Base-by-base conservation (phyloP, 805 yeast species). In the Clavispora santaluciae region DNA sequence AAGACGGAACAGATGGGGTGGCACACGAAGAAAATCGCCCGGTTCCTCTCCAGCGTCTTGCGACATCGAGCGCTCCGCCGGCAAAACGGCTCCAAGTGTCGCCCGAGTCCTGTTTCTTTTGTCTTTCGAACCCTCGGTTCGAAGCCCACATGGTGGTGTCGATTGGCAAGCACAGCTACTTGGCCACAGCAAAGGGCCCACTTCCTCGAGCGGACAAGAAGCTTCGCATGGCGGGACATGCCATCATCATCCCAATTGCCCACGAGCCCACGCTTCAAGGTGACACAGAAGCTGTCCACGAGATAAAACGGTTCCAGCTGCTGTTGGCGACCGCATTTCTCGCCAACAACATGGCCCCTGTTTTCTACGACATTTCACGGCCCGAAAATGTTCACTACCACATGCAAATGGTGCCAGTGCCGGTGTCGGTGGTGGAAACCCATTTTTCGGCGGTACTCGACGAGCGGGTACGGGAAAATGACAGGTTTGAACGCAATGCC, bases 111-210 rank as follows among this genome's bases (percentile, higher is more conserved):
- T 89, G 97, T 56, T 89, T 86, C 61, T 86, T 89, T 55, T 89
- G 96, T 57, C 71, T 89, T 15, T 78, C 91, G 1, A 87, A 86
- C 53, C 85, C 95, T 0, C 74, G 80, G 11, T 72, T 85, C 6
- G 90, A 83, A 48, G 70, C 85, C 2, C 95, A 88, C 58, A 79
- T 90, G 83, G 77, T 89, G 10, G 72, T 88, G 1, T 76, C 93
- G 0, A 83, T 90, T 39, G 91, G 86, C 0, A 72, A 73, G 10
- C 66, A 68, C 35, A 63, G 79, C 0, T 89, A 88, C 56, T 38
- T 89, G 42, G 82, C 96, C 0, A 70, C 81, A 12, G 95, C 95
- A 0, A 88, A 85, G 55, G 97, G 97, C 0, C 96, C 97, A 0
- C 61, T 89, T 15, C 76, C 86, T 1, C 61, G 72, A 21, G 76